Conservation (phyloP, 2,329 filamentous ascomycete species). For the Cercospora berteroae region DNA sequence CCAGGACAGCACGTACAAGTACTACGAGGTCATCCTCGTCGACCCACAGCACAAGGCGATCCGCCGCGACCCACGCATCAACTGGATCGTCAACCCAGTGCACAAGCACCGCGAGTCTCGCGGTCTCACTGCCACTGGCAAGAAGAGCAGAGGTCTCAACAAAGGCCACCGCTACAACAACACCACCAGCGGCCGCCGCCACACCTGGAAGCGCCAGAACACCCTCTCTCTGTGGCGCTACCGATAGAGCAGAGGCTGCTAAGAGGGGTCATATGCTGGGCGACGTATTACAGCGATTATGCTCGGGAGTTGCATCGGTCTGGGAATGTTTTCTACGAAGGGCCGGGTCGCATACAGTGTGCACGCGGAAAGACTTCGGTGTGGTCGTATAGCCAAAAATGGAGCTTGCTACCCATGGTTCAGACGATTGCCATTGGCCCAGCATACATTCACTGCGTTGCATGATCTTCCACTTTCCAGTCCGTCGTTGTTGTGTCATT, state of each 20-base stretch:
- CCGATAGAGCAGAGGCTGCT: constrained; percentile 60
- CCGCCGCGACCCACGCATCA: constrained; percentile 98
- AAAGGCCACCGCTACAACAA: constrained; percentile 99
- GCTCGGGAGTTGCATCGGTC: constrained; percentile 23
- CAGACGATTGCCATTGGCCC: neutral
- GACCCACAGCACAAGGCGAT: constrained; percentile 99
- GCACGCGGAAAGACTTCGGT: constrained; percentile 4
- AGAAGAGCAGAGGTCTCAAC: constrained; percentile 99
- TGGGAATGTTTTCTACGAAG: constrained; percentile 19
- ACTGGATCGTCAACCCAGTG: constrained; percentile 99
- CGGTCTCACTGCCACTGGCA: constrained; percentile 96
- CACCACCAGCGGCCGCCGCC: constrained; percentile 92
- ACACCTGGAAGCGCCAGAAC: constrained; percentile 99
- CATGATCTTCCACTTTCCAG: neutral
- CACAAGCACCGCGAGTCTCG: constrained; percentile 99
- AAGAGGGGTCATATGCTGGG: constrained; percentile 13
- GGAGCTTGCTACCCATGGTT: constrained; percentile 11
- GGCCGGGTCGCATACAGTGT: constrained; percentile 2
- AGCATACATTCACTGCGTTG: neutral
- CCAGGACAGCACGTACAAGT: constrained; percentile 99
- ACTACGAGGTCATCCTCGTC: constrained; percentile 99
- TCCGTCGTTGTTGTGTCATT: neutral
- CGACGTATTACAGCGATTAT: constrained; percentile 20
- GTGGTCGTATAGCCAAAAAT: constrained; percentile 15
- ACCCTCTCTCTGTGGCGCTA: constrained; percentile 98